Evolutionary conservation across 371 early-diverging fungal genomes (phyloP), one percentile per base, ranked within the genome.

Genomic region (Mortierella sp.): DNA sequence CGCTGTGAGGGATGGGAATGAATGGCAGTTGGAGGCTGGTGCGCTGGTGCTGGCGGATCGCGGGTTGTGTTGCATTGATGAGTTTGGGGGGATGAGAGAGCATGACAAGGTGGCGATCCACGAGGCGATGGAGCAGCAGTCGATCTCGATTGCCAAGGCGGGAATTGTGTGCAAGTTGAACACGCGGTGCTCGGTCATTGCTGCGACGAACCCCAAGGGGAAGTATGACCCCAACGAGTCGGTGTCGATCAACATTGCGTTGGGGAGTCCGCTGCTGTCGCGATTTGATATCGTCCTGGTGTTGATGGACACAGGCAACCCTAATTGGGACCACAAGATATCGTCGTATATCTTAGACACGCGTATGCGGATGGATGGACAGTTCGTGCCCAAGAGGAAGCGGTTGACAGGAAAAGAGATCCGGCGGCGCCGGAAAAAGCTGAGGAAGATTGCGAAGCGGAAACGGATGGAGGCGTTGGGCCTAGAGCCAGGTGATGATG

Each of bases 41-140:
- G 96, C 96, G 18, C 77, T 96, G 41, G 96, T 96, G 11, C 81
- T 96, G 65, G 92, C 95, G 18, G 96, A 96, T 76, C 84, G 91
- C 4, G 96, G 96, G 1, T 75, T 96, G 35, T 95, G 96, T 75
- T 96, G 96, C 77, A 95, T 96, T 74, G 96, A 96, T 76, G 96
- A 96, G 85, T 93, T 96, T 85, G 94, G 93, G 43, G 93, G 93
- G 71, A 94, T 97, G 88, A 82, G 93, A 10, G 94, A 93, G 78
- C 82, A 89, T 55, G 97, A 97, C 87, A 91, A 95, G 82, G 89
- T 91, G 0, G 91, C 94, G 29, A 94, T 96, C 71, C 95, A 94
- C 78, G 97, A 97, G 81, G 96, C 95, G 8, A 96, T 96, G 96
- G 97, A 97, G 80, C 97, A 96, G 82, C 97, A 97, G 77, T 91